phyloP scores from a whole-genome alignment of 2,329 filamentous ascomycete species.

The Claviceps digitariae region DNA sequence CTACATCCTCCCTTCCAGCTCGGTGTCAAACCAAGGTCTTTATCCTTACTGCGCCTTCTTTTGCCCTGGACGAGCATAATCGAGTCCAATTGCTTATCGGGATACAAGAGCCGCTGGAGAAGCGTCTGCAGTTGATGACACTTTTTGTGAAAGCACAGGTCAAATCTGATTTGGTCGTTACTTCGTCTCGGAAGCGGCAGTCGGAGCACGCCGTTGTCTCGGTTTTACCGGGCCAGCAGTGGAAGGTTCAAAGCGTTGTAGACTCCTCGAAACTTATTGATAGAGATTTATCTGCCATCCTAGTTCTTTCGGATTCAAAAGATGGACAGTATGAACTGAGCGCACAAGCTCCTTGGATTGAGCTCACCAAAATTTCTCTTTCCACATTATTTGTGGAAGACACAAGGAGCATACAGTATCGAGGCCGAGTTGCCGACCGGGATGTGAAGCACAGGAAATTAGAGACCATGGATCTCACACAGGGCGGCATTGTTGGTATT shows the following conservation, averaged over 20 bases:
- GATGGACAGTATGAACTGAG: conserved; percentile 53
- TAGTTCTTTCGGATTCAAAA: conserved; percentile 53
- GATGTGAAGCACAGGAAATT: conserved; percentile 35
- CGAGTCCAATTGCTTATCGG: conserved; percentile 49
- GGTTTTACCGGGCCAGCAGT: conserved; percentile 30
- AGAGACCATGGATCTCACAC: conserved; percentile 30
- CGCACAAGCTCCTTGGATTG: conserved; percentile 63
- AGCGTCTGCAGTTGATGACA: conserved; percentile 52
- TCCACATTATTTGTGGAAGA: conserved; percentile 48
- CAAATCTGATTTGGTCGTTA: conserved; percentile 15
- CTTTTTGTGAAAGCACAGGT: conserved; percentile 39
- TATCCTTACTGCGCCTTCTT: conserved; percentile 47
- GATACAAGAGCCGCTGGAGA: conserved; percentile 55
- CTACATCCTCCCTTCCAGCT: conserved; percentile 38
- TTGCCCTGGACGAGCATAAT: conserved; percentile 37
- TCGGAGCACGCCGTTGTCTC: conserved; percentile 13
- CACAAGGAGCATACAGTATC: conserved; percentile 43
- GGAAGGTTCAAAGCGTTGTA: conserved; percentile 52
- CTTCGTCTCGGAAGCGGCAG: conserved; percentile 10
- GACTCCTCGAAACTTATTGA: conserved; percentile 62
- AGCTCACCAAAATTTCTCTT: conserved; percentile 51
- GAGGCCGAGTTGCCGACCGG: conserved; percentile 36
- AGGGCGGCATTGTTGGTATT: conserved; percentile 38
- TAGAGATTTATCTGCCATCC: conserved; percentile 51
- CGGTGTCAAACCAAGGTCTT: conserved; percentile 49